Conservation (phyloP, 2,329 filamentous ascomycete species). For the Aspergillus texensis region DNA sequence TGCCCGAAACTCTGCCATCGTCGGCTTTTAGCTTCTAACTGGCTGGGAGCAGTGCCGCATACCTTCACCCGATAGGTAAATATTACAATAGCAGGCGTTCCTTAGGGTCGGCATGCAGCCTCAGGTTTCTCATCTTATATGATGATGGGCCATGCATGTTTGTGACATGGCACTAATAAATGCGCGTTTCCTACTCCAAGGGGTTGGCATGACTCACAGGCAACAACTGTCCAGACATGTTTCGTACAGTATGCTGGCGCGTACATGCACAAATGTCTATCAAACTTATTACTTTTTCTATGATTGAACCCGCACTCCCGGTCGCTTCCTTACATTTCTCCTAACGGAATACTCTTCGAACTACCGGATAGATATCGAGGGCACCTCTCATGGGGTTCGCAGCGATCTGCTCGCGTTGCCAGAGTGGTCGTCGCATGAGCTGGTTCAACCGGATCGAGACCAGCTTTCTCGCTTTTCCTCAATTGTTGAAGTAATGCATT, state of each 20-base stretch:
- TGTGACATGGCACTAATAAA: constrained; percentile 1
- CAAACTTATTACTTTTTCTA: not conserved
- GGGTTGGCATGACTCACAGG: not conserved
- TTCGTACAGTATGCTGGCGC: not conserved
- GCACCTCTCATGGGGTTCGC: not conserved
- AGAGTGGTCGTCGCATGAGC: not conserved
- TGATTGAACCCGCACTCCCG: not conserved
- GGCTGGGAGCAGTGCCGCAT: not conserved
- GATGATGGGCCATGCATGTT: not conserved
- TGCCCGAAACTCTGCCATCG: not conserved
- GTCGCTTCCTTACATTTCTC: not conserved
- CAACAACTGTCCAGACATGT: not conserved
- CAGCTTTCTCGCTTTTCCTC: not conserved
- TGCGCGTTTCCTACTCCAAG: not conserved
- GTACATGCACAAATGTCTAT: not conserved
- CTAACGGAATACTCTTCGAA: not conserved
- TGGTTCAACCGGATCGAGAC: not conserved
- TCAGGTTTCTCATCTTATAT: not conserved
- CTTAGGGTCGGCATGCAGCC: not conserved
- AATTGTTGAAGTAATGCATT: not conserved
- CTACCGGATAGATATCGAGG: not conserved
- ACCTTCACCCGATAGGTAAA: not conserved
- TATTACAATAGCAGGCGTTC: not conserved
- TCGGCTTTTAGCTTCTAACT: not conserved
- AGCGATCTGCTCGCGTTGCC: not conserved